These are phyloP conservation scores for Hapsidospora chrysogenum DNA, from an alignment of 495 filamentous ascomycete genomes.

Conservation along the genomic window DNA sequence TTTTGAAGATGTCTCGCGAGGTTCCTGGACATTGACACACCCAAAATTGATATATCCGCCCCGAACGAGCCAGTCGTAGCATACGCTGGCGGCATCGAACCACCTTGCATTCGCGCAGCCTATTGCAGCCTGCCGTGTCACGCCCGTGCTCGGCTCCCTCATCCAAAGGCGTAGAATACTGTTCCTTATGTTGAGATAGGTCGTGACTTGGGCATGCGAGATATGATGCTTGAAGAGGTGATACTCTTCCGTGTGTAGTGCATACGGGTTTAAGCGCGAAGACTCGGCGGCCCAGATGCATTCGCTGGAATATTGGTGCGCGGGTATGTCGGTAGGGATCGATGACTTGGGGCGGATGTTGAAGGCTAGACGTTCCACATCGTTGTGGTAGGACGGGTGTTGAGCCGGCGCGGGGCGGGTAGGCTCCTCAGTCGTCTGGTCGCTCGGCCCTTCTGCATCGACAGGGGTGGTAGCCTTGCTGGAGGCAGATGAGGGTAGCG, in stretches of 20 bases:
- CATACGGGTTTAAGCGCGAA: constrained; percentile 78
- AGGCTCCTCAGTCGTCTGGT: background rate
- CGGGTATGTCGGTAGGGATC: constrained; percentile 57
- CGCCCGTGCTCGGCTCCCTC: constrained; percentile 72
- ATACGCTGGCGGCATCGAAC: constrained; percentile 76
- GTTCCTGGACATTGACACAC: constrained; percentile 45
- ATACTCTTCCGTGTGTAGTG: constrained; percentile 77
- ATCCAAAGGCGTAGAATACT: constrained; percentile 86
- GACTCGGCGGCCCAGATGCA: constrained; percentile 77
- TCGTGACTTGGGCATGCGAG: constrained; percentile 76
- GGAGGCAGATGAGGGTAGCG: constrained; percentile 25
- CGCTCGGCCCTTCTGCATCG: constrained; percentile 22
- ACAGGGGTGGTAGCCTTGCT: constrained; percentile 41
- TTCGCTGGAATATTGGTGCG: constrained; percentile 68
- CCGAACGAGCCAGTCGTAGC: constrained; percentile 82
- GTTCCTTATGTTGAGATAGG: constrained; percentile 95
- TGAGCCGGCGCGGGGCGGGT: background rate
- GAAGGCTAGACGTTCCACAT: constrained; percentile 18
- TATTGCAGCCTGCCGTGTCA: constrained; percentile 74
- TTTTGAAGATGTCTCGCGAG: constrained; percentile 13
- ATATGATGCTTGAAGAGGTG: constrained; percentile 61
- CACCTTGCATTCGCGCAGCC: constrained; percentile 88
- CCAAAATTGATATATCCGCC: constrained; percentile 96
- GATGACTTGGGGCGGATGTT: constrained; percentile 58
- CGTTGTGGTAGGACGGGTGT: background rate